Evolutionary conservation across 768 basidiomycete genomes (phyloP), one percentile per base, ranked within the genome.

Genomic region (Rhodotorula diobovata): DNA sequence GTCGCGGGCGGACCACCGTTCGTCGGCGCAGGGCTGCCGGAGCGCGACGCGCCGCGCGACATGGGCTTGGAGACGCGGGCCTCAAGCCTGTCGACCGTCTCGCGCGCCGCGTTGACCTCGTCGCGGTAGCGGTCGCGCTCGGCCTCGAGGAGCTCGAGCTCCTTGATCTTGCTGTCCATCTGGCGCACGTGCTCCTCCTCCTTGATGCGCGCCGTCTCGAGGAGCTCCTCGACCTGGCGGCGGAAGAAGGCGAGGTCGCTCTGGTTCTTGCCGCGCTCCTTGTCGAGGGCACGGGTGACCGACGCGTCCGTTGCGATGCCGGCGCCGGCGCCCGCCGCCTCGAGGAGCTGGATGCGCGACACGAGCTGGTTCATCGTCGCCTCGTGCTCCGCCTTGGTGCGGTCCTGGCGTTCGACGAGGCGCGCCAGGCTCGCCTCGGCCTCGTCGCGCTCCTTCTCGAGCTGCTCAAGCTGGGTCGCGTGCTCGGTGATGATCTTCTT

Each of bases 131-230:
- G 58, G 39, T 58, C 57, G 57, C 57, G 57, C 25, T 45, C 41
- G 41, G 43, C 14, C 58, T 59, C 58, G 58, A 59, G 41, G n/a
- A 21, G 7, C 43, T 59, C 58, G 58, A 59, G 58, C 58, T 43
- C 58, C n/a, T n/a, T 32, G n/a, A 43, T n/a, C 41, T 43, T 59
- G 41, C 58, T 59, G 28, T 43, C 58, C 39, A 59, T 28, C 58
- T 43, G 35, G n/a, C 25, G 35, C 57, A 41, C 37, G 39, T 39
- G 35, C 37, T 58, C 57, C 37, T 41, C 15, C 57, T 25, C 28
- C 37, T 32, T 34, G n/a, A 39, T 37, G 57, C 57, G 57, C 12
- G 37, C 37, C 25, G 34, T 28, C n/a, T 28, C 57, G 37, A 58
- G 4, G 14, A 41, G 25, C 37, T 58, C 37, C 57, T 58, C 57